Evolutionary conservation across 2,329 filamentous ascomycete genomes (phyloP).

Genomic region (Colletotrichum sp.): DNA sequence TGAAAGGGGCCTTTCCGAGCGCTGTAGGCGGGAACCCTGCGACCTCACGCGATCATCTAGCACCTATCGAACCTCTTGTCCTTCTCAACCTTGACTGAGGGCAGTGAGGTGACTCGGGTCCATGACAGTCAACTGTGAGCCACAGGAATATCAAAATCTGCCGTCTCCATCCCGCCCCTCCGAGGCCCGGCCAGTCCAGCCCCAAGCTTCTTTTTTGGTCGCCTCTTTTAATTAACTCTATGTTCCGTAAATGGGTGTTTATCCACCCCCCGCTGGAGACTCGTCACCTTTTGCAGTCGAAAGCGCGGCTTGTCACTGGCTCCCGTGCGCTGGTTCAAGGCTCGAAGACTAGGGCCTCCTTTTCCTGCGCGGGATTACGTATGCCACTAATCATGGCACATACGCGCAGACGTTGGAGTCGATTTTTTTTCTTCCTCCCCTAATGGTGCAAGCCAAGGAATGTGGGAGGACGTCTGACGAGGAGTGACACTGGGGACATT

Average conservation of each 20-base stretch:
- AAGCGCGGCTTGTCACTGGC: neutral
- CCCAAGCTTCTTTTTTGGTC: neutral
- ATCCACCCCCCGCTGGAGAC: neutral
- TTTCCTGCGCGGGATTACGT: constrained; percentile 14
- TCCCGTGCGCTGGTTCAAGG: neutral
- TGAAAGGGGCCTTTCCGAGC: neutral
- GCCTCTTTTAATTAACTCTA: neutral
- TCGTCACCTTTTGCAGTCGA: neutral
- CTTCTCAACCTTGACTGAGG: neutral
- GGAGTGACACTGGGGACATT: neutral
- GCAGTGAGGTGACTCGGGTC: neutral
- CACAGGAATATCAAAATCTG: constrained; percentile 2
- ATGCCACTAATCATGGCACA: constrained; percentile 5
- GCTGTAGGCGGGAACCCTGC: neutral
- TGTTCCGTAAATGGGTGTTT: neutral
- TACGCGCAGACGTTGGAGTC: neutral
- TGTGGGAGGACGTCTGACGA: neutral
- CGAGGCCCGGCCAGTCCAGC: neutral
- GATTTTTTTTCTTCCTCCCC: neutral
- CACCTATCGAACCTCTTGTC: neutral
- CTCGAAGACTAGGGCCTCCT: neutral
- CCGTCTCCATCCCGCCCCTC: neutral
- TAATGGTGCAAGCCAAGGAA: neutral
- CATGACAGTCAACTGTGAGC: neutral
- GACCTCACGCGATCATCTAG: neutral